Evolutionary conservation across 2,329 filamentous ascomycete genomes (phyloP).

Genomic region (Clarireedia hainanense): DNA sequence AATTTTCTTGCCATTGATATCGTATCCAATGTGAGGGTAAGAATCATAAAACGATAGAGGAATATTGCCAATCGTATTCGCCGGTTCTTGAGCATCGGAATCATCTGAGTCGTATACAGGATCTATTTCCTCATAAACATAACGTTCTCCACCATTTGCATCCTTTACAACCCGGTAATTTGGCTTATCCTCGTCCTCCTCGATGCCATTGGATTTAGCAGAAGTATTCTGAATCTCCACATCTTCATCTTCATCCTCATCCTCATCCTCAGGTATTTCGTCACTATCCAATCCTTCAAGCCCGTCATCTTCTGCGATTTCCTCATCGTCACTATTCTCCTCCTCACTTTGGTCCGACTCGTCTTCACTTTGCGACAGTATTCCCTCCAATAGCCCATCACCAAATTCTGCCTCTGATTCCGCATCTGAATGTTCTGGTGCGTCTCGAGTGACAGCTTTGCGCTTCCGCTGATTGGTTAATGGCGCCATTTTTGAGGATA

Average conservation of each 20-base stretch:
- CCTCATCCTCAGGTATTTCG: slow-evolving; percentile 39
- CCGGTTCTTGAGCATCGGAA: slow-evolving; percentile 68
- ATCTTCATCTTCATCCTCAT: slow-evolving; percentile 24
- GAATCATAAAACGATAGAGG: slow-evolving; percentile 92
- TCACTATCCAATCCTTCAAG: slow-evolving; percentile 40
- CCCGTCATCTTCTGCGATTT: slow-evolving; percentile 32
- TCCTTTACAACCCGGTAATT: slow-evolving; percentile 60
- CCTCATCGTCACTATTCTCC: slow-evolving; percentile 36
- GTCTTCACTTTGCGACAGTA: slow-evolving; percentile 50
- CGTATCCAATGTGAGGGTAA: slow-evolving; percentile 96
- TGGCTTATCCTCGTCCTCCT: slow-evolving; percentile 34
- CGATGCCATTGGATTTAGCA: slow-evolving; percentile 32
- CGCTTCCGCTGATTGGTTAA: slow-evolving; percentile 41
- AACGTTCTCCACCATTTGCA: slow-evolving; percentile 84
- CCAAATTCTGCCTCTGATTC: slow-evolving; percentile 55
- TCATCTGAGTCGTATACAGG: slow-evolving; percentile 96
- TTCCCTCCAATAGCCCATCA: slow-evolving; percentile 46
- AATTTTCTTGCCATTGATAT: slow-evolving; percentile 98
- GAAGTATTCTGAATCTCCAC: slow-evolving; percentile 34
- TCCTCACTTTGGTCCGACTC: slow-evolving; percentile 48
- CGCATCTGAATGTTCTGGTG: slow-evolving; percentile 39
- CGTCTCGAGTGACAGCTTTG: slow-evolving; percentile 51
- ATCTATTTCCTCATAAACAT: slow-evolving; percentile 89
- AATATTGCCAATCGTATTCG: slow-evolving; percentile 93
- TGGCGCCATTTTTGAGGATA: slow-evolving; percentile 23